Percentiles rank a stretch among this genome's conserved stretches.
phyloP scores from a whole-genome alignment of 108 stramenopile genomes.

The Skeletonema grethae region DNA sequence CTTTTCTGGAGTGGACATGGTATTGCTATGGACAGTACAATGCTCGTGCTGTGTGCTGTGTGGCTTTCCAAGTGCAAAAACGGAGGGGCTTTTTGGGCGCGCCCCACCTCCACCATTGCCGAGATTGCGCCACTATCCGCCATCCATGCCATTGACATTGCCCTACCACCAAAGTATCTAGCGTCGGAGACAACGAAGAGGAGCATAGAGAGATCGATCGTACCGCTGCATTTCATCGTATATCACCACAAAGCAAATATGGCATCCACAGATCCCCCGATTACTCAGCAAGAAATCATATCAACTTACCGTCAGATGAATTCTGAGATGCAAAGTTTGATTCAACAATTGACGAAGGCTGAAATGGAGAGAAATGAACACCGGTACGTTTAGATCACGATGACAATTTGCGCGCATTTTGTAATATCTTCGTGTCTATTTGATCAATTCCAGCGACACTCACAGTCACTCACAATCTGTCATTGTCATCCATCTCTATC shows the following conservation, averaged over 20 bases:
- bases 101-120: too few relatives aligned
- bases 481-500: background rate
- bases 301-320: conserved; percentile 55
- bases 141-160: too few relatives aligned
- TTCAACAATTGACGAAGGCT: conserved; percentile 64
- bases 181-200: background rate
- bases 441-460: background rate
- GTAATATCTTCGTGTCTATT: background rate
- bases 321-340: conserved; percentile 57
- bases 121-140: too few relatives aligned
- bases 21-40: background rate
- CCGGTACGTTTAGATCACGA: conserved; percentile 15
- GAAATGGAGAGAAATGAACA: conserved; percentile 61
- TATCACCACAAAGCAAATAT: background rate
- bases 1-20: conserved; percentile 14
- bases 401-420: background rate
- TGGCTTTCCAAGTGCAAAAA: background rate
- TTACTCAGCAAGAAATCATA: conserved; percentile 52
- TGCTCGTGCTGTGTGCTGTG: background rate
- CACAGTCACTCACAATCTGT: background rate
- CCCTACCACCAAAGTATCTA: too few relatives aligned
- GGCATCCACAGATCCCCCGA: conserved; percentile 33
- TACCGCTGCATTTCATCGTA: background rate
- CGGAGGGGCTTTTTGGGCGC: too few relatives aligned
- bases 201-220: background rate